phyloP scores from a whole-genome alignment of 805 yeast genomes.

The Metschnikowia similis region DNA sequence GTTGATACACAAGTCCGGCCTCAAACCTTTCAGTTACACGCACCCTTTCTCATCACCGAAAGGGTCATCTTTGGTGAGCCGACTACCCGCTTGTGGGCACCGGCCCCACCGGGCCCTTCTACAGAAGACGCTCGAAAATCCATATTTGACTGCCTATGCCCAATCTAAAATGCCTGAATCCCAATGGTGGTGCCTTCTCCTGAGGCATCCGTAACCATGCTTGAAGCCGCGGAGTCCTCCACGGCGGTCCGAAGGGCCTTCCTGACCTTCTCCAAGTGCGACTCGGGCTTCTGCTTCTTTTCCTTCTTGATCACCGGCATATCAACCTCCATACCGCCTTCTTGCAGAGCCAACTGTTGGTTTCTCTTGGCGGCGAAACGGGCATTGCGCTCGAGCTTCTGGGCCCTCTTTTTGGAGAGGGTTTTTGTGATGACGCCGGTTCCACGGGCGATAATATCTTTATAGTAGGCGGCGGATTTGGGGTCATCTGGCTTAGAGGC shows the following conservation, averaged over 20 bases:
- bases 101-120: too few relatives aligned
- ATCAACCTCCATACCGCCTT: constrained; percentile 47
- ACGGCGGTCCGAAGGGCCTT: constrained; percentile 70
- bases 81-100: too few relatives aligned
- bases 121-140: too few relatives aligned
- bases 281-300: constrained; percentile 17
- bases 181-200: constrained; percentile 87
- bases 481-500: constrained; percentile 33
- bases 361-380: constrained; percentile 62
- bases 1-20: too few relatives aligned
- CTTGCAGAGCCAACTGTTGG: constrained; percentile 36
- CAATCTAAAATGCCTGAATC: constrained; percentile 51
- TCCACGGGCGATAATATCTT: constrained; percentile 27
- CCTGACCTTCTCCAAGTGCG: constrained; percentile 48
- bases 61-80: too few relatives aligned
- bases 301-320: constrained; percentile 15
- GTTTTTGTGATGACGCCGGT: constrained; percentile 51
- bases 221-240: constrained; percentile 50
- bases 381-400: constrained; percentile 75
- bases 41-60: too few relatives aligned
- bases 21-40: too few relatives aligned
- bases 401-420: constrained; percentile 70
- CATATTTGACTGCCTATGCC: neutral
- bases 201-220: constrained; percentile 38
- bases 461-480: constrained; percentile 42